Base-by-base conservation (phyloP, 2,329 filamentous ascomycete species). In the Fusarium sp. region DNA sequence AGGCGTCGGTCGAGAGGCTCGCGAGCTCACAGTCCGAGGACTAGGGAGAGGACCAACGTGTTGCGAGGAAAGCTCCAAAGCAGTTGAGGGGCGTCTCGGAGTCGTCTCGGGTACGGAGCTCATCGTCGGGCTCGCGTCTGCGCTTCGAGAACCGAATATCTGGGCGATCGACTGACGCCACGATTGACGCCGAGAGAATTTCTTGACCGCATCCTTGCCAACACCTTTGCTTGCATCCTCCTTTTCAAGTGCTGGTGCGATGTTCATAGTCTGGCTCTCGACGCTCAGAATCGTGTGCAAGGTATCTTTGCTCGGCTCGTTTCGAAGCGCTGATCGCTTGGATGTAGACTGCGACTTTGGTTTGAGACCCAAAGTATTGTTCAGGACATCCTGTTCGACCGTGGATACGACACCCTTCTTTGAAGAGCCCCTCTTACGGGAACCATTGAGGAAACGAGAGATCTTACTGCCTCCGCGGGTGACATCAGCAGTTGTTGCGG, bases 251-350 rank as follows among this genome's bases (percentile, higher is more conserved):
- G 44, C 68, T 32, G 58, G 32, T 10, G 14, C 24, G 13, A 53
- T 48, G 27, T 46, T 57, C 2, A 29, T 54, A 32, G 55, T 55
- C 18, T 82, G 75, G 51, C 83, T 86, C 8, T 82, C 83, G 11
- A 86, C 83, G 62, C 85, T 86, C 54, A 86, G 72, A 20, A 86
- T 85, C 2, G 84, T 86, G 54, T 83, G 83, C 27, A 86, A 73
- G 0, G 83, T 85, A 27, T 85, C 84, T 67, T 81, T 81, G 71
- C 82, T 85, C n/a, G 79, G 71, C 32, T 83, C 80, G 1, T 77
- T 75, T 46, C 79, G 81, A 47, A 84, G 69, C 8, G 77, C 73
- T 13, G 81, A 68, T 42, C 78, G 79, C 66, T 80, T 82, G 3
- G 79, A 76, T 16, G 77, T 74, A 51, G 77, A 72, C 1, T 80